Conservation (phyloP, 257 asterid genomes). For the Ligustrum vulgare region DNA sequence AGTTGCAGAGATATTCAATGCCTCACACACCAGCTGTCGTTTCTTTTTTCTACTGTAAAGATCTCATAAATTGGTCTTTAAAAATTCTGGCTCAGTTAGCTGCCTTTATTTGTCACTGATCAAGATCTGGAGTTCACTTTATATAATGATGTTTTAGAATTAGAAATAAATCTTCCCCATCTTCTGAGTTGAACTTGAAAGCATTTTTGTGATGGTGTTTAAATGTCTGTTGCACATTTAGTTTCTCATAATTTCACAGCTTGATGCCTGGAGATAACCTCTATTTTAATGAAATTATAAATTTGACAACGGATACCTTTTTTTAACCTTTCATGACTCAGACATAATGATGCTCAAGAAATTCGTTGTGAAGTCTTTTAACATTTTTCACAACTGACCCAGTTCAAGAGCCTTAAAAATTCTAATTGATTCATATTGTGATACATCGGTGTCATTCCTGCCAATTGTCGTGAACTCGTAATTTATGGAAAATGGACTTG, state of each 20-base stretch:
- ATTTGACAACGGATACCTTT: neutral
- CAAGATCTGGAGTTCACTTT: neutral
- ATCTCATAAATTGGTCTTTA: conserved; percentile 2
- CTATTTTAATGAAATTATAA: neutral
- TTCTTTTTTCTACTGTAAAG: neutral
- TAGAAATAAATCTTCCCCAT: neutral
- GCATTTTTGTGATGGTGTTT: neutral
- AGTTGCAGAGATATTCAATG: conserved; percentile 3
- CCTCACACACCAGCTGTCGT: neutral
- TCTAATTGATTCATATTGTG: neutral
- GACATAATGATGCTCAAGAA: neutral
- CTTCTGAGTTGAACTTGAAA: neutral
- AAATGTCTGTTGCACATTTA: neutral
- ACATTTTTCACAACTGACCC: neutral
- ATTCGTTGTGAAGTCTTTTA: neutral
- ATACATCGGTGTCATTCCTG: neutral
- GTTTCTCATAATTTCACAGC: neutral
- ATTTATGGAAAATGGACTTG: neutral
- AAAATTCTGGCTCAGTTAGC: neutral
- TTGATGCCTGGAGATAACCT: neutral
- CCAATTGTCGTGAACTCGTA: too few species aligned
- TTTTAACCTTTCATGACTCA: neutral
- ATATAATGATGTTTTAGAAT: neutral
- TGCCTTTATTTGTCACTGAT: neutral
- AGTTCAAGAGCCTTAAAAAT: neutral